phyloP scores from a whole-genome alignment of 1,139 yeast species.

The Blastobotrys niveus region DNA sequence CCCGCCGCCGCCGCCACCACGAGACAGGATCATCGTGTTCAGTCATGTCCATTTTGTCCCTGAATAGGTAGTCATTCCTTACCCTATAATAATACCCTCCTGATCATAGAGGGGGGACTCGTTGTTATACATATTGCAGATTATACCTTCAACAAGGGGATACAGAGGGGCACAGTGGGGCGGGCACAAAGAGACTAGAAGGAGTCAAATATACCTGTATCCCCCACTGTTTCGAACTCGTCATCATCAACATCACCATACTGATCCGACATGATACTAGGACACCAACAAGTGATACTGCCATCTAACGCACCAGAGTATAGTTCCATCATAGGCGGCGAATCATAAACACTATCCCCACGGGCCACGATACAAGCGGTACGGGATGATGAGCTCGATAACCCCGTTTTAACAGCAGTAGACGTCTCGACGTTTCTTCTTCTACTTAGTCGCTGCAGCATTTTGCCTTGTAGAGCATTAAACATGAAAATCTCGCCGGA shows the following conservation, averaged over 20 bases:
- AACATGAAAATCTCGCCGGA: constrained; percentile 69
- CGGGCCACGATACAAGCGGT: constrained; percentile 48
- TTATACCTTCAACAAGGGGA: too few species aligned
- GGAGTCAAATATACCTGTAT: too few species aligned
- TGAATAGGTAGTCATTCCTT: too few species aligned
- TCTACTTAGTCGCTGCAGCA: constrained; percentile 47
- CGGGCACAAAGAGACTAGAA: too few species aligned
- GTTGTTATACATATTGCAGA: too few species aligned
- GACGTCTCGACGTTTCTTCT: constrained; percentile 21
- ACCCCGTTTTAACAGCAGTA: too few species aligned
- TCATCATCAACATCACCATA: constrained; percentile 7
- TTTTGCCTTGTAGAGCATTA: constrained; percentile 58
- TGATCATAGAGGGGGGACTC: too few species aligned
- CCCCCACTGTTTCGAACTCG: constrained; percentile 7
- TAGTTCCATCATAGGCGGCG: constrained; percentile 21
- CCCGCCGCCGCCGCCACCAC: too few species aligned
- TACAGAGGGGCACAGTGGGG: too few species aligned
- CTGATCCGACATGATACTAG: constrained; percentile 10
- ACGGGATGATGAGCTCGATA: not conserved
- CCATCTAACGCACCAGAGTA: constrained; percentile 36
- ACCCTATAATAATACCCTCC: too few species aligned
- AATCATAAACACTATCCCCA: constrained; percentile 35
- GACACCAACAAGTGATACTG: constrained; percentile 30
- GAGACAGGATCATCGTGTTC: too few species aligned
- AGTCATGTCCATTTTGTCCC: too few species aligned